A percentile compares a stretch with the other conserved stretches of the same genome.
Evolutionary conservation across 2,329 filamentous ascomycete genomes (phyloP).

Genomic region (Aspergillus luchuensis): DNA sequence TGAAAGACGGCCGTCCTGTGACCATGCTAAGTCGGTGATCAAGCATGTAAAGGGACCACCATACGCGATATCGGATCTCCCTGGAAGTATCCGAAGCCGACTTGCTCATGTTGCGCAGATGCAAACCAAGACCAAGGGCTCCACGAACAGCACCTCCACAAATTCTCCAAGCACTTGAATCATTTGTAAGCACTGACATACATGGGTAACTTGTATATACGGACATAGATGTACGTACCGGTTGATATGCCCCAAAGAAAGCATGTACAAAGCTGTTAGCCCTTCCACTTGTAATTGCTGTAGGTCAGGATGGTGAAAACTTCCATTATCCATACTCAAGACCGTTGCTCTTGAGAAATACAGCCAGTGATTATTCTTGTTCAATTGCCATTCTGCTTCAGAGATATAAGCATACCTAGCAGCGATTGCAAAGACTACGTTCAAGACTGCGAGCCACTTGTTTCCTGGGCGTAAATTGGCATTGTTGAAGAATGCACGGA

Average conservation of each 20-base stretch:
- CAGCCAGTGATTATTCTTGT: conserved; percentile 41
- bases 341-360: conserved; percentile 46
- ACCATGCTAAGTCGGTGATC: conserved; percentile 47
- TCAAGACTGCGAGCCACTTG: conserved; percentile 48
- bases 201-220: background rate
- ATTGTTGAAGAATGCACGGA: conserved; percentile 41
- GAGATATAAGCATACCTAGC: conserved; percentile 44
- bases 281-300: conserved; percentile 48
- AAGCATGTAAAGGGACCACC: conserved; percentile 48
- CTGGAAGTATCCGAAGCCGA: conserved; percentile 44
- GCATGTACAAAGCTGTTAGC: conserved; percentile 45
- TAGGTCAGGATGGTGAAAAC: conserved; percentile 45
- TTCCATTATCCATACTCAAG: conserved; percentile 42
- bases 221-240: conserved; percentile 31
- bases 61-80: conserved; percentile 48
- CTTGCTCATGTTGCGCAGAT: conserved; percentile 43
- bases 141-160: conserved; percentile 44
- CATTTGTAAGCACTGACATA: conserved; percentile 7
- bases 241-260: conserved; percentile 46
- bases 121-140: conserved; percentile 45
- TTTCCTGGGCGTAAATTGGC: conserved; percentile 39
- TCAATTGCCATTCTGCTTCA: conserved; percentile 39
- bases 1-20: conserved; percentile 48
- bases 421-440: conserved; percentile 49
- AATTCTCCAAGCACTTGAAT: conserved; percentile 45